These are phyloP conservation scores for Phaffia rhodozyma DNA, from an alignment of 1,284 basidiomycete genomes.

Conservation along the genomic window DNA sequence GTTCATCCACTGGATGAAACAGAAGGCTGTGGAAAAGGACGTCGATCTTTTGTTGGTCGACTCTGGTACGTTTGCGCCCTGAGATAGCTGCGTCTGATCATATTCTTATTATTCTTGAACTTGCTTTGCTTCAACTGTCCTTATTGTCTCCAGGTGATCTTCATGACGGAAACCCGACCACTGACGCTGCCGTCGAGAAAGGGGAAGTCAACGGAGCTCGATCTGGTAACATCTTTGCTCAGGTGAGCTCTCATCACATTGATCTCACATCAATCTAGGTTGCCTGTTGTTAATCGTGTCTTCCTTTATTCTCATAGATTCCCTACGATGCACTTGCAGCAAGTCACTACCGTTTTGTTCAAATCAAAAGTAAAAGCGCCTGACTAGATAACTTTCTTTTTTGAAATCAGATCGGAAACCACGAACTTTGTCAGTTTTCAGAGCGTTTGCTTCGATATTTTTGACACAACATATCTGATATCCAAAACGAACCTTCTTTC, in stretches of 20 bases:
- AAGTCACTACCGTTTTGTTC: too few species aligned
- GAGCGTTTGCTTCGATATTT: too few species aligned
- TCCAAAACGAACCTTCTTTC: too few species aligned
- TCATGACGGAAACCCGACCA: neutral
- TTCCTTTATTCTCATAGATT: slow-evolving; percentile 48
- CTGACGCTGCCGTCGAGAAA: neutral
- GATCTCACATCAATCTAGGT: too few species aligned
- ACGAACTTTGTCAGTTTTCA: slow-evolving; percentile 60
- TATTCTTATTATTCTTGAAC: neutral
- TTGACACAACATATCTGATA: too few species aligned
- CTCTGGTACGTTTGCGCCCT: slow-evolving; percentile 19
- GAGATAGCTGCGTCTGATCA: neutral
- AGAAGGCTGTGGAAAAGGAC: slow-evolving; percentile 19
- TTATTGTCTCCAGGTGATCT: too few species aligned
- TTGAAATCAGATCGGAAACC: slow-evolving; percentile 79
- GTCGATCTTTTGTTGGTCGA: slow-evolving; percentile 28
- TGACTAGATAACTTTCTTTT: too few species aligned
- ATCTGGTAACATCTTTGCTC: neutral
- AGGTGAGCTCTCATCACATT: neutral
- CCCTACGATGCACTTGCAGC: slow-evolving; percentile 64
- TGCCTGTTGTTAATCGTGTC: too few species aligned
- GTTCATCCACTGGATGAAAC: slow-evolving; percentile 22
- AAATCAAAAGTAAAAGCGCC: too few species aligned
- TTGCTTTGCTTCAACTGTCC: neutral
- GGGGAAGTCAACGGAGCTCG: neutral